Evolutionary conservation across 2,329 filamentous ascomycete species (phyloP), one percentile per base, ranked within the genome.

Genomic region (Sporothrix dimorphospora): DNA sequence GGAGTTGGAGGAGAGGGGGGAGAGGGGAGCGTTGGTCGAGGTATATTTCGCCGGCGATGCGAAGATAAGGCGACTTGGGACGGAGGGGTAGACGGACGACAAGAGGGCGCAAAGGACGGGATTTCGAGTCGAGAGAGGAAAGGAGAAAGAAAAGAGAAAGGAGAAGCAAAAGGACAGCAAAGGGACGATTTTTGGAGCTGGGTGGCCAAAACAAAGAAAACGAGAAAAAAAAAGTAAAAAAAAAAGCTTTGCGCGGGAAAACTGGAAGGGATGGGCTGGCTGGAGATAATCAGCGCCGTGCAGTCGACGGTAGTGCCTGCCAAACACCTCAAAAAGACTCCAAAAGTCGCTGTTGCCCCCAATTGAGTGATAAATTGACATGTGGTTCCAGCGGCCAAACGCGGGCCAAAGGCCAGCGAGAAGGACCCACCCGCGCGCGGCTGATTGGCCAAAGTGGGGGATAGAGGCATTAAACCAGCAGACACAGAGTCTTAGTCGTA

Each of bases 281-380:
- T 73, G 68, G 66, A 69, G 69, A 72, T 59, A 71, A 27, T 69
- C 24, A 70, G 51, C 47, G 65, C 38, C 59, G 45, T 65, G 59
- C 27, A 45, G 12, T 63, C 8, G 4, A 42, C 12, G 21, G 59
- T 45, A 24, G 3, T 47, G 16, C 16, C 45, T 47, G 21, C 51
- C 51, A 55, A 30, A 55, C 51, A 55, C 51, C 51, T 16, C 21
- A 24, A 40, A 55, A 59, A 69, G n/a, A 30, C 12, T 63, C 7
- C 40, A 14, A 63, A 69, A 40, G 21, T 6, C 67, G 14, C 51
- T 57, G 16, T 66, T 51, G 12, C 11, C 40, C 57, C 69, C 51
- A 68, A 71, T 72, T 75, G 73, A 73, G 73, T 40, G 74, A 73
- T 75, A 74, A 75, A 71, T 74, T 74, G 71, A 47, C 74, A 73